A percentile compares a stretch with the other conserved stretches of the same genome.
Conservation (phyloP, 2,329 filamentous ascomycete species). For the Aspergillaceae sp. region DNA sequence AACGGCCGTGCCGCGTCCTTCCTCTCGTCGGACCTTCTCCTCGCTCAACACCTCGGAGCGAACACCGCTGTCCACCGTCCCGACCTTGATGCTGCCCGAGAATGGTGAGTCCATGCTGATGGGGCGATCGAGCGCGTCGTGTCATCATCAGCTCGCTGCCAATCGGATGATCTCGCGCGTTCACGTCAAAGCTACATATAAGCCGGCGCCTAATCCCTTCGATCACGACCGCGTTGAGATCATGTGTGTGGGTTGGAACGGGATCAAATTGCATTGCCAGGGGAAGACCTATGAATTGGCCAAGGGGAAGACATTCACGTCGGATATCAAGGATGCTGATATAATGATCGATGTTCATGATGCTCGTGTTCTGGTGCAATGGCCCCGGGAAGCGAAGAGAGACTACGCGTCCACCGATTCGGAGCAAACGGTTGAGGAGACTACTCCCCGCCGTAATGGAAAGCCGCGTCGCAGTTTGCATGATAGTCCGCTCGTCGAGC, state of each 20-base stretch:
- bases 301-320: conserved; percentile 84
- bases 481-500: conserved; percentile 48
- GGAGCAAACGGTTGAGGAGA: conserved; percentile 63
- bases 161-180: conserved; percentile 90
- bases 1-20: conserved; percentile 40
- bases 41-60: conserved; percentile 54
- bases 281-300: conserved; percentile 74
- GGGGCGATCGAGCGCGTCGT: conserved; percentile 90
- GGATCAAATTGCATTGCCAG: conserved; percentile 83
- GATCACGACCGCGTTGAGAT: conserved; percentile 76
- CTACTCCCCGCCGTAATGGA: conserved; percentile 28
- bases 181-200: conserved; percentile 80
- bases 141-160: conserved; percentile 86
- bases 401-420: conserved; percentile 47
- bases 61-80: conserved; percentile 71
- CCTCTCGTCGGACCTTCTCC: conserved; percentile 55
- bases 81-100: conserved; percentile 69
- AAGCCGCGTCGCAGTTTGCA: conserved; percentile 20
- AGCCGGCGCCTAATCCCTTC: conserved; percentile 58
- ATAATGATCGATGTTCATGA: conserved; percentile 96
- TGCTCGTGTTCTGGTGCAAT: conserved; percentile 77
- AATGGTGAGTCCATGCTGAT: conserved; percentile 76
- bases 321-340: conserved; percentile 76
- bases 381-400: conserved; percentile 59
- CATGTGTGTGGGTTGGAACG: conserved; percentile 92